Evolutionary conservation across 345 rosid genomes (phyloP).

Genomic region (Euclidium syriacum): DNA sequence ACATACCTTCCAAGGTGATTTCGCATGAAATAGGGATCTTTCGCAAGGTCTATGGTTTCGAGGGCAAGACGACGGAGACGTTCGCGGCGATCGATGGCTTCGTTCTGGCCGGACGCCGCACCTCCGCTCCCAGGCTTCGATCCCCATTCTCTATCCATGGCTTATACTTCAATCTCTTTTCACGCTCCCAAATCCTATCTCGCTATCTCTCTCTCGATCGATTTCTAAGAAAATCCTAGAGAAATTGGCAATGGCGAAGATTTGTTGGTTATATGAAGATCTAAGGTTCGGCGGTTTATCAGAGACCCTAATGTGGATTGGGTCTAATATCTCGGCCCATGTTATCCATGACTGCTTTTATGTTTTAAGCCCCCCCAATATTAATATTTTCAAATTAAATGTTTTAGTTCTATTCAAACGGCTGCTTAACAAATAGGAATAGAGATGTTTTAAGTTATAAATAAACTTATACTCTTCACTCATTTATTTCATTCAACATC

Average conservation of each 20-base stretch:
- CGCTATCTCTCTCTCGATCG: background rate
- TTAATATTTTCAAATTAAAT: no score
- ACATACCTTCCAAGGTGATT: conserved; percentile 91
- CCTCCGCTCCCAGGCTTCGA: conserved; percentile 99
- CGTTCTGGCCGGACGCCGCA: conserved; percentile 94
- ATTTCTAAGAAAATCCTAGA: background rate
- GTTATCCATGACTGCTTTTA: no score
- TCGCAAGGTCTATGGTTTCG: conserved; percentile 95
- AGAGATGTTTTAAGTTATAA: no score
- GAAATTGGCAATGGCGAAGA: background rate
- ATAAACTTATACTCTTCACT: no score
- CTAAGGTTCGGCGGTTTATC: background rate
- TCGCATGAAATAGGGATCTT: conserved; percentile 98
- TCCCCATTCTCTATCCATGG: conserved; percentile 96
- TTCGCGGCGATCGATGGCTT: conserved; percentile 96
- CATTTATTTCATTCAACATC: no score
- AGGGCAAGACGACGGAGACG: conserved; percentile 96
- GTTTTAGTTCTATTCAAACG: no score
- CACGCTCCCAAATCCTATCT: background rate
- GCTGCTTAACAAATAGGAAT: no score
- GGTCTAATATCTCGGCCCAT: no score
- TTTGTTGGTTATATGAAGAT: background rate
- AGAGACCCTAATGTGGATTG: background rate
- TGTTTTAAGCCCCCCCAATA: no score
- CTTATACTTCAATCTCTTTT: background rate